Conservation (phyloP, 768 basidiomycete species). For the Boletus sp. region DNA sequence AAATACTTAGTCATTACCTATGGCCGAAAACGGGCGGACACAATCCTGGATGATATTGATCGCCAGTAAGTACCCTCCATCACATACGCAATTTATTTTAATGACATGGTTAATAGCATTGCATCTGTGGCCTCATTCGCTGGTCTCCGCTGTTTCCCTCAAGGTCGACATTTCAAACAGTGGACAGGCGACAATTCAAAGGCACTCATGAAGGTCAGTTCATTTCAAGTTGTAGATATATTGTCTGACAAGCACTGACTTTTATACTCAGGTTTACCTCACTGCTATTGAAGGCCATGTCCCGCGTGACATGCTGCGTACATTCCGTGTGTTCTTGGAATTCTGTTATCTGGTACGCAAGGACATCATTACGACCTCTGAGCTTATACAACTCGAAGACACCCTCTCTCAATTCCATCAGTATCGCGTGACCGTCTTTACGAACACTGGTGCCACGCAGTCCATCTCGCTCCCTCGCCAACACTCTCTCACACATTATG, state of each 20-base stretch:
- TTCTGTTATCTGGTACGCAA: background rate
- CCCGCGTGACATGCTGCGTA: background rate
- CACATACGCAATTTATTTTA: background rate
- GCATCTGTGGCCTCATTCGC: background rate
- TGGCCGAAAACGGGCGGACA: background rate
- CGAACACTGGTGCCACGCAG: background rate
- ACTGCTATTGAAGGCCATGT: too few relatives aligned
- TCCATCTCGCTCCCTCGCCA: background rate
- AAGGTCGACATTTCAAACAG: too few relatives aligned
- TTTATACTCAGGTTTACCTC: too few relatives aligned
- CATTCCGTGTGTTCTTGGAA: background rate
- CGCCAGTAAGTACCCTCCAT: background rate
- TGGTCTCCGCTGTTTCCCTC: too few relatives aligned
- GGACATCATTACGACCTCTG: background rate
- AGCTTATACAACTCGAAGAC: background rate
- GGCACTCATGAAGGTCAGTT: too few relatives aligned
- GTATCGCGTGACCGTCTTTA: background rate
- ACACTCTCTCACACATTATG: background rate
- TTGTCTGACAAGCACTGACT: too few relatives aligned
- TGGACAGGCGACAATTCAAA: too few relatives aligned
- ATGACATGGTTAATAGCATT: background rate
- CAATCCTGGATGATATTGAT: background rate
- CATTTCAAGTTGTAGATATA: too few relatives aligned
- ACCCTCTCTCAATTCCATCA: background rate
- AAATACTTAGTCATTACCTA: background rate